phyloP scores from a whole-genome alignment of 352 stramenopile species.

The Elongisporangium prolatum region DNA sequence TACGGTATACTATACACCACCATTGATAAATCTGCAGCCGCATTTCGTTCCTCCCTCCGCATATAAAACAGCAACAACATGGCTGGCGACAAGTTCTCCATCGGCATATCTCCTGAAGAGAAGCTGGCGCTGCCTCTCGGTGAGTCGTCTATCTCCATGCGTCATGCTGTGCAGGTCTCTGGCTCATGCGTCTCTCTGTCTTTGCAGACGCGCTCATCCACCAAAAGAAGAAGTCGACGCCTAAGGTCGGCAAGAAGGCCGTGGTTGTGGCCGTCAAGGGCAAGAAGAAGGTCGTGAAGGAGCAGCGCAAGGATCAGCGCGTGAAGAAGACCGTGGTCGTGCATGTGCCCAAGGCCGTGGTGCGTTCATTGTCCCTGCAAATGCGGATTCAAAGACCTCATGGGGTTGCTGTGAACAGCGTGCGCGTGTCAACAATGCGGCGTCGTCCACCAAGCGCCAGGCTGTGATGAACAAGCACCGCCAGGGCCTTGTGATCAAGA shows the following conservation, averaged over 20 bases:
- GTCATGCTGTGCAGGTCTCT: not conserved
- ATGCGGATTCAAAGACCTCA: too few species aligned
- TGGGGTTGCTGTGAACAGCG: conserved; percentile 10
- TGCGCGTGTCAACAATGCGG: conserved; percentile 35
- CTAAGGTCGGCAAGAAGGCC: conserved; percentile 12
- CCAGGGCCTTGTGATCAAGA: conserved; percentile 31
- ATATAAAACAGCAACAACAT: conserved; percentile 1
- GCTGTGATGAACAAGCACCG: conserved; percentile 70
- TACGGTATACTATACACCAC: not conserved
- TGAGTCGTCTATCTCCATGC: conserved; percentile 8
- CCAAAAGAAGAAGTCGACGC: conserved; percentile 28
- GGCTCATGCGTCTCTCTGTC: not conserved
- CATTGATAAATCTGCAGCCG: not conserved
- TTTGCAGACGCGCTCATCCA: conserved; percentile 37
- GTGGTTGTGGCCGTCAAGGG: conserved; percentile 6
- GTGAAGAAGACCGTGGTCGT: conserved; percentile 76
- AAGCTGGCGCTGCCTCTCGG: conserved; percentile 50
- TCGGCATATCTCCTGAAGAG: conserved; percentile 52
- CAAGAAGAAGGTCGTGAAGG: conserved; percentile 11
- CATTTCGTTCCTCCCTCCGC: conserved; percentile 3
- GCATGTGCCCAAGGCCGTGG: conserved; percentile 52
- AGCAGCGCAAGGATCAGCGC: conserved; percentile 47
- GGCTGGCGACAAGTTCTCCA: conserved; percentile 20
- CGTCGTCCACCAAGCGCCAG: conserved; percentile 57
- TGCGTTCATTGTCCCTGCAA: conserved; percentile 19